Base-by-base conservation (phyloP, 805 yeast genomes). In the Lipomyces orientalis region DNA sequence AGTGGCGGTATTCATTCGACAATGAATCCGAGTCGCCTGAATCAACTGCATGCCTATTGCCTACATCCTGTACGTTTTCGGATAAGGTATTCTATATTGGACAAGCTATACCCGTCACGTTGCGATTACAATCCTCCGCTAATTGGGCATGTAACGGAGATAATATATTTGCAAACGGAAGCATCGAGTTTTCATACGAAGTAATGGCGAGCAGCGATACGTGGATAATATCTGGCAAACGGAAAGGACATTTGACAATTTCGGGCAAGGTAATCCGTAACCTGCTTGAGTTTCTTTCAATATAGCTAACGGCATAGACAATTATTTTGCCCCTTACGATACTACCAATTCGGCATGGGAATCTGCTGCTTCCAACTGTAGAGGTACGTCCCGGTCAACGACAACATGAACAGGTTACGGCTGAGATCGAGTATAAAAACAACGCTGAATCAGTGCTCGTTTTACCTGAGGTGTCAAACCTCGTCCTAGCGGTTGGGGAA, bases 181-280 rank as follows among this genome's bases (percentile, higher is more conserved):
- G 64, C 7, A 76, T 78, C 37, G 73, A 72, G 37, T 86, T 84
- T 73, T 81, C 81, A 61, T 79, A 87, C 51, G 85, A 84, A 19
- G 74, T 90, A 0, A 76, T 79, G 19, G 82, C 84, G 34, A 85
- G 82, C 35, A 81, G 81, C 35, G 97, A 92, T 31, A 84, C 83
- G 62, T 94, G 98, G 98, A 75, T 92, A 2, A 79, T 93, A 4
- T 87, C 91, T 5, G 98, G 98, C 0, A 82, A 85, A 68, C 87
- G 86, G 67, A 82, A 81, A 65, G 86, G 86, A 57, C 75, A 80
- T 10, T 85, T 92, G 68, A 10, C 10, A 7, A 61, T 68, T 29
- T 39, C 62, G 2, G 65, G 56, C 35, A 39, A 33, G 39, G 64
- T 19, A 59, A 10, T 16, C 25, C 19, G 43, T 12, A 16, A 54